These are phyloP conservation scores for Ustilago xerochloae DNA, from an alignment of 1,284 basidiomycete species.

Conservation along the genomic window DNA sequence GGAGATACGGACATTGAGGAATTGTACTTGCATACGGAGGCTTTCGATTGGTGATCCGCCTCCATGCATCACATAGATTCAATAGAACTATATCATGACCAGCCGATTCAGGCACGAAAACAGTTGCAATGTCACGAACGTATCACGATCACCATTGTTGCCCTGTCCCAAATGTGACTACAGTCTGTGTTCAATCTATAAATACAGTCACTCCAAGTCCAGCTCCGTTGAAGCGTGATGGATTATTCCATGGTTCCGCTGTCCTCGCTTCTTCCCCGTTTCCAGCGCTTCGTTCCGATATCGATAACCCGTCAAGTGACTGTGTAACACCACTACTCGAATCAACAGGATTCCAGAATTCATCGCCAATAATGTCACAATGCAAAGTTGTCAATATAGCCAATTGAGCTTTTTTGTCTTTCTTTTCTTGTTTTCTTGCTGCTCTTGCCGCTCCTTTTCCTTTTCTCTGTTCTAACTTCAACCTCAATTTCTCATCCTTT, in stretches of 20 bases:
- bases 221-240: slow-evolving; percentile 19
- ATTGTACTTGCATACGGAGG: slow-evolving; percentile 42
- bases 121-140: not conserved
- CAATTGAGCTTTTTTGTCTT: slow-evolving; percentile 23
- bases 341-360: slow-evolving; percentile 53
- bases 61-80: not conserved
- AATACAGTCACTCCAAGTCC: slow-evolving; percentile 39
- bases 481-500: slow-evolving; percentile 34
- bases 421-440: slow-evolving; percentile 35
- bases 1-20: slow-evolving; percentile 11
- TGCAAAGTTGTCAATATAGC: slow-evolving; percentile 61
- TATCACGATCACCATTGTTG: too few species aligned
- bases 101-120: too few species aligned
- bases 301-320: slow-evolving; percentile 1
- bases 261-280: slow-evolving; percentile 31
- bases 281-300: not conserved
- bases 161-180: too few species aligned
- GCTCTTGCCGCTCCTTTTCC: slow-evolving; percentile 30
- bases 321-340: not conserved
- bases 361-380: slow-evolving; percentile 64
- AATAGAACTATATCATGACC: too few species aligned
- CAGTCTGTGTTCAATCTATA: slow-evolving; percentile 35
- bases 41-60: slow-evolving; percentile 34
- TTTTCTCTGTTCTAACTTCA: slow-evolving; percentile 21
- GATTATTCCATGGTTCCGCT: slow-evolving; percentile 27